Conservation (phyloP, 78 protist species). For the Pigoraptor vietnamica region DNA sequence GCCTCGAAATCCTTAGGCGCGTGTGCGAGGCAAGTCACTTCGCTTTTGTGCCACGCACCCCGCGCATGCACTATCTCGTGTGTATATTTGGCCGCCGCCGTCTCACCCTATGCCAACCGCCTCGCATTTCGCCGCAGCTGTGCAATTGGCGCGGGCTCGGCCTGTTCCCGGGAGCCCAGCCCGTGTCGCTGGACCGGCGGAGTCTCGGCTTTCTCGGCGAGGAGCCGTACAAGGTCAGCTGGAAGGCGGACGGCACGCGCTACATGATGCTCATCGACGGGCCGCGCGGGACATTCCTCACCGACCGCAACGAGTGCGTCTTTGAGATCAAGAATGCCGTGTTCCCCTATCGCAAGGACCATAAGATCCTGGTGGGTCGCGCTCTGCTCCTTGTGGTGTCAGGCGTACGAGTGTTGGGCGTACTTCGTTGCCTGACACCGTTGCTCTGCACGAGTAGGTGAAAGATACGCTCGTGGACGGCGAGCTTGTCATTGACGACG, state of each 20-base stretch:
- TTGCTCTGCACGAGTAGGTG: not conserved
- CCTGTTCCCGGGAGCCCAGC: not conserved
- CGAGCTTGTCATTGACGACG: constrained; percentile 11
- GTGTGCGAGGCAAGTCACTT: not conserved
- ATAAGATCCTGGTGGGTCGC: not conserved
- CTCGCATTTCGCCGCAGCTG: not conserved
- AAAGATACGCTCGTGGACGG: constrained; percentile 17
- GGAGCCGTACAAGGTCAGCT: constrained; percentile 8
- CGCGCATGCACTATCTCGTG: not conserved
- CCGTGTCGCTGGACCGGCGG: constrained; percentile 18
- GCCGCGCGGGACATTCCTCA: not conserved
- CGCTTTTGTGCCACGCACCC: not conserved
- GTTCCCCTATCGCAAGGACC: not conserved
- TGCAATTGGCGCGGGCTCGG: not conserved
- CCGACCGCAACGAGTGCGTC: constrained; percentile 8
- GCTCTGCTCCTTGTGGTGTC: not conserved
- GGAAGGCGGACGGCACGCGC: constrained; percentile 36
- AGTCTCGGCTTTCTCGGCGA: not conserved
- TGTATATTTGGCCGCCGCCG: not conserved
- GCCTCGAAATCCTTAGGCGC: not conserved
- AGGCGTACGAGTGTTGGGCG: not conserved
- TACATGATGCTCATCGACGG: constrained; percentile 17
- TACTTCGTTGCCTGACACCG: not conserved
- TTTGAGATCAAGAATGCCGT: not conserved
- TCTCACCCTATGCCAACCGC: not conserved